Evolutionary conservation across 1,284 basidiomycete genomes (phyloP), one percentile per base, ranked within the genome.

Genomic region (Sporisorium graminicola): DNA sequence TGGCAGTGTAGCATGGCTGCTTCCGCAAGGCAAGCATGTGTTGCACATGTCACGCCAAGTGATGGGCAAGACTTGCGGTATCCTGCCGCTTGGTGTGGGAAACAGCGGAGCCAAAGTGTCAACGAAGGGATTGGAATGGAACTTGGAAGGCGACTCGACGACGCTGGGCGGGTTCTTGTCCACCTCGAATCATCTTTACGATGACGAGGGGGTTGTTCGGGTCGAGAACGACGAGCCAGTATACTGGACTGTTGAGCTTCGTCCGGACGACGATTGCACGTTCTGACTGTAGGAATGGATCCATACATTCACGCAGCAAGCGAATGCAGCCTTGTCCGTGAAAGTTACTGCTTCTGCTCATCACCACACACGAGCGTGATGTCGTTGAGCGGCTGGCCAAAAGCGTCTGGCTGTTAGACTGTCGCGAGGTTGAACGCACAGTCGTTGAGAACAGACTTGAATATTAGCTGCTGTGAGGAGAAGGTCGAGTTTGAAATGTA

Each of bases 51-150:
- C 95, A 79, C 91, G 93, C 73, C 77, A 86, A 0, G 82, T 91
- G 4, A 88, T 97, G 62, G 95, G 95, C 0, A 90, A 91, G 61
- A 98, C 95, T 0, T 99, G 96, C 82, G 96, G 96, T 0, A 89
- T 99, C 16, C 88, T 99, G 12, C 97, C 96, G 0, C 89, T 99
- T 0, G 96, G 95, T 0, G 58, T 63, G 1, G 69, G 76, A 4
- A 54, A 63, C 2, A 90, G 90, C 31, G 89, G 89, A 5, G 92
- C 94, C 0, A 87, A 90, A 16, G 88, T 99, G 22, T 90, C 91
- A 1, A 98, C 95, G 0, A 89, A 87, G 8, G 97, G 97, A 0
- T 88, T 98, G 46, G 89, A 91, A 77, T 99, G 96, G 96, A 92
- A 99, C 85, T 86, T 98, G 47, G 42, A 57, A 27, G 46, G 69